phyloP scores from a whole-genome alignment of 345 rosid species.

The rapeseed (Brassica napus) region DNA sequence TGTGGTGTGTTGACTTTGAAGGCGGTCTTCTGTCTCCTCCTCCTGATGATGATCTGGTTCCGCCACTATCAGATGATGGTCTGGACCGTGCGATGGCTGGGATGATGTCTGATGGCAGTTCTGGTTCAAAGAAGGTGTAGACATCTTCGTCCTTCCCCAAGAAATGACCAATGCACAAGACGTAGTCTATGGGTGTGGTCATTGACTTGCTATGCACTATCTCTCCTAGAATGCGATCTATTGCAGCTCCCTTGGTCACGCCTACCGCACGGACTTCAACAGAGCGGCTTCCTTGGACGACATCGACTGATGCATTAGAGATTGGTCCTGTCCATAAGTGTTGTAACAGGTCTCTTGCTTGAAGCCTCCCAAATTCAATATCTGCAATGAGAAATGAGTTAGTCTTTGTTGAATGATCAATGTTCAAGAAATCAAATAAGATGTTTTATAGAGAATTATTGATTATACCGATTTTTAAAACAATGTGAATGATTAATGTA shows the following conservation, averaged over 20 bases:
- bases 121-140: slow-evolving; percentile 95
- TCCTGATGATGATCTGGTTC: slow-evolving; percentile 45
- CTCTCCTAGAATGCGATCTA: slow-evolving; percentile 94
- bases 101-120: slow-evolving; percentile 66
- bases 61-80: slow-evolving; percentile 63
- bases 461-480: too few relatives aligned
- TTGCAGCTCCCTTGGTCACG: slow-evolving; percentile 99
- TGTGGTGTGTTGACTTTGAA: slow-evolving; percentile 48
- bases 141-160: slow-evolving; percentile 99
- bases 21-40: slow-evolving; percentile 68
- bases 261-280: slow-evolving; percentile 99
- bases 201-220: slow-evolving; percentile 93
- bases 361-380: slow-evolving; percentile 93
- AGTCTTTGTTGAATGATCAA: background rate
- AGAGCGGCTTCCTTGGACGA: slow-evolving; percentile 95
- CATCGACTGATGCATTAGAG: slow-evolving; percentile 98
- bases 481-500: background rate
- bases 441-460: too few relatives aligned
- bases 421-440: background rate
- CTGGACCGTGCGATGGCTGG: slow-evolving; percentile 55
- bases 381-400: slow-evolving; percentile 49
- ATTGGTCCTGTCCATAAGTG: slow-evolving; percentile 99
- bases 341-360: slow-evolving; percentile 98
- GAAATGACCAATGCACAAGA: slow-evolving; percentile 94
- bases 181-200: slow-evolving; percentile 91